phyloP scores from a whole-genome alignment of 306 rosid genomes.

The Castanospermum australe region DNA sequence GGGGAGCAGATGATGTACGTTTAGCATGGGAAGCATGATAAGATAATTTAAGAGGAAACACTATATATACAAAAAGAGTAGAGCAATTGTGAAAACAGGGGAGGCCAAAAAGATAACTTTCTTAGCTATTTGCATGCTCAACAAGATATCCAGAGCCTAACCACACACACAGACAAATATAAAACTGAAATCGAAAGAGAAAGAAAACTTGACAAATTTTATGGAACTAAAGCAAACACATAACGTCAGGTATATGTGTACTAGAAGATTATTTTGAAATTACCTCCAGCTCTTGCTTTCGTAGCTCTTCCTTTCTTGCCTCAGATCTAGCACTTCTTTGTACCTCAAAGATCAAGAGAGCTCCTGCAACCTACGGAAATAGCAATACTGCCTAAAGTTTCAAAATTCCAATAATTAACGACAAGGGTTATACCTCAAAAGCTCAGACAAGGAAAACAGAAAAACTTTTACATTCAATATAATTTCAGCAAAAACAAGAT shows the following conservation, averaged over 20 bases:
- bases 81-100: conserved; percentile 5
- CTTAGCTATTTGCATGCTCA: neutral
- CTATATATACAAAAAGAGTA: conserved; percentile 1
- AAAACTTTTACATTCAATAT: neutral
- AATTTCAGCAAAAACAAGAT: neutral
- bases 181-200: neutral
- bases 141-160: neutral
- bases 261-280: conserved; percentile 7
- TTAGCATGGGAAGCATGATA: neutral
- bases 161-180: neutral
- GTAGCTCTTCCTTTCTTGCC: conserved; percentile 84
- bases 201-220: neutral
- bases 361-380: conserved; percentile 70
- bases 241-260: neutral
- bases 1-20: neutral
- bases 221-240: neutral
- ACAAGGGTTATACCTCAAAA: conserved; percentile 1
- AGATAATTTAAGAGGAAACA: neutral
- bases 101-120: neutral
- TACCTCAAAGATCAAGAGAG: conserved; percentile 75
- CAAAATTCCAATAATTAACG: too few species aligned
- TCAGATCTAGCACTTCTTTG: conserved; percentile 93
- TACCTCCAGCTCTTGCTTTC: conserved; percentile 85
- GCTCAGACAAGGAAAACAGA: neutral
- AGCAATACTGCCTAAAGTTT: too few species aligned